phyloP scores from a whole-genome alignment of 768 basidiomycete species.

The Hericium erinaceus region DNA sequence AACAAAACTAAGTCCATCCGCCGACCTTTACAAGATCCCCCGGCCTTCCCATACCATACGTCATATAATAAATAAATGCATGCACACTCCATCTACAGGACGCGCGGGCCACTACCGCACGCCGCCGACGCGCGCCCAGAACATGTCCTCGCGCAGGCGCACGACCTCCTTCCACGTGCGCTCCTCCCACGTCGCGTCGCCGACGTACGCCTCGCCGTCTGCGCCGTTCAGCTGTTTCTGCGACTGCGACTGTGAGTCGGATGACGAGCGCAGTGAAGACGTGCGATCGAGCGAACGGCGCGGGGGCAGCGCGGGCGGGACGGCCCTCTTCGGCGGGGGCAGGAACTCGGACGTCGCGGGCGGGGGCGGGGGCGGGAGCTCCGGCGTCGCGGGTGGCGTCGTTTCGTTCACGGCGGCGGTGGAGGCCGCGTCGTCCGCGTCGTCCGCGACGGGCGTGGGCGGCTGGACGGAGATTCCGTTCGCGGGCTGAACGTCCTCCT shows the following conservation, averaged over 20 bases:
- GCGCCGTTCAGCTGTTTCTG: slow-evolving; percentile 11
- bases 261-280: background rate
- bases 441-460: background rate
- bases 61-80: background rate
- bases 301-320: background rate
- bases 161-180: slow-evolving; percentile 75
- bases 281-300: background rate
- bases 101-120: slow-evolving; percentile 13
- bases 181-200: slow-evolving; percentile 77
- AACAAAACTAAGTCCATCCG: too few species aligned
- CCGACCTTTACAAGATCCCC: too few species aligned
- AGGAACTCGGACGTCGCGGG: too few species aligned
- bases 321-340: background rate
- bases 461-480: background rate
- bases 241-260: slow-evolving; percentile 2
- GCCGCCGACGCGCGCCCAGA: slow-evolving; percentile 72
- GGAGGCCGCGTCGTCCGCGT: background rate
- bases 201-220: slow-evolving; percentile 40
- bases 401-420: slow-evolving; percentile 4
- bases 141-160: slow-evolving; percentile 73
- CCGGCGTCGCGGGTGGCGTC: background rate
- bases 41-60: too few species aligned
- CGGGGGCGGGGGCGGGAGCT: too few species aligned
- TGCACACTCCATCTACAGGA: background rate
- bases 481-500: background rate